Evolutionary conservation across 164 flowering plant species (phyloP), one percentile per base, ranked within the genome.

Genomic region (Tetrastigma voinierianum): DNA sequence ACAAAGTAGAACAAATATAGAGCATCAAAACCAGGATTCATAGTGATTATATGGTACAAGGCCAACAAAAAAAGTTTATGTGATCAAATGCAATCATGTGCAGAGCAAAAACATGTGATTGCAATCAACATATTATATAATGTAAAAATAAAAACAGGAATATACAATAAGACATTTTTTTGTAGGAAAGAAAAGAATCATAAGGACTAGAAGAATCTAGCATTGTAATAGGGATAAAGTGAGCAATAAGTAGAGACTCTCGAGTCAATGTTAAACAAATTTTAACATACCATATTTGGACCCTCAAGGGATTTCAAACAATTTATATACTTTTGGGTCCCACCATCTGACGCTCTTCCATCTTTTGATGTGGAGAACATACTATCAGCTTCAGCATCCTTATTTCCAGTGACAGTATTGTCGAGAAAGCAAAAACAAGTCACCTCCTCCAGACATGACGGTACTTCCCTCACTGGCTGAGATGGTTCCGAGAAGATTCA

Each of bases 351-450:
- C 65, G 79, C 48, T 67, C 25, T 78, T 57, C 32, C 72, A 67
- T 69, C 79, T 61, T 68, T 69, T 59, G 74, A 20, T 47, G 73
- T 53, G 64, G 77, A 73, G 13, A 43, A n/a, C 45, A 74, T 77
- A 16, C 71, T 66, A 68, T 73, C 75, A 61, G 65, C 68, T 57
- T 78, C 77, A 44, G 71, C 52, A 74, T 32, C 66, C 57, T 54
- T 67, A 67, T 80, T 59, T 44, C 78, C 83, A 78, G 58, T 46
- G 18, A 76, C 74, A 74, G 80, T 77, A 76, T 84, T 78, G 75
- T 85, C 73, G 88, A 76, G 78, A 91, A 90, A 75, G 82, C 88
- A n/a, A n/a, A 79, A 90, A 91, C 14, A 72, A 63, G 70, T 85
- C 90, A 64, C 65, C 74, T 44, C 79, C 79, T 66, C 65, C 77